These are phyloP conservation scores for Phytophthora crassamura DNA, from an alignment of 352 stramenopile species.

Conservation along the genomic window DNA sequence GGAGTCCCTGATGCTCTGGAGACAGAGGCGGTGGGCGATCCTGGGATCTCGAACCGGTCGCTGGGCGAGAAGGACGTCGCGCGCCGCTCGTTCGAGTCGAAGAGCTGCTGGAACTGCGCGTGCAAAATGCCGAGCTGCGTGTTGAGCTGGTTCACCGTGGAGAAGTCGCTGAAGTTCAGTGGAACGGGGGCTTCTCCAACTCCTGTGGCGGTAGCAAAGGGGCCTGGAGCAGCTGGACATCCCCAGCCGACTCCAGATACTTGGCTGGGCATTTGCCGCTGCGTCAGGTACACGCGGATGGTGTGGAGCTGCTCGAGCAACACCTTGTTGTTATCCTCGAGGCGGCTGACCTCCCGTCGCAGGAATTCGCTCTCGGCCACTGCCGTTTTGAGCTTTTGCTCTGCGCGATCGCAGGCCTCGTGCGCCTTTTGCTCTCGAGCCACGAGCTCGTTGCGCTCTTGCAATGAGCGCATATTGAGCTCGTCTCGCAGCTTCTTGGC, in stretches of 20 bases:
- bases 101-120: slow-evolving; percentile 67
- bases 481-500: slow-evolving; percentile 45
- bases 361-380: slow-evolving; percentile 57
- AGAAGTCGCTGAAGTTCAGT: slow-evolving; percentile 39
- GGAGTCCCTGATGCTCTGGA: slow-evolving; percentile 9
- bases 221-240: slow-evolving; percentile 3
- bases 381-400: slow-evolving; percentile 51
- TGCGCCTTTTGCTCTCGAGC: slow-evolving; percentile 31
- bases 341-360: slow-evolving; percentile 51
- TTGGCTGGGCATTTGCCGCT: slow-evolving; percentile 42
- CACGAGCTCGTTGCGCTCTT: slow-evolving; percentile 46
- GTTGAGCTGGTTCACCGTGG: slow-evolving; percentile 53
- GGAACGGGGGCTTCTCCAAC: slow-evolving; percentile 5
- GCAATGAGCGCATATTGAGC: slow-evolving; percentile 36
- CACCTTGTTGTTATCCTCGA: slow-evolving; percentile 71
- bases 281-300: slow-evolving; percentile 64
- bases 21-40: slow-evolving; percentile 21
- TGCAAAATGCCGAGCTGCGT: slow-evolving; percentile 59
- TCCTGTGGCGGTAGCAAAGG: neutral
- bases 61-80: slow-evolving; percentile 34
- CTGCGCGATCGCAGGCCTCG: slow-evolving; percentile 39
- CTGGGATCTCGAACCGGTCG: slow-evolving; percentile 50
- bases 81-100: slow-evolving; percentile 45
- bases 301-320: slow-evolving; percentile 65
- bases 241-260: slow-evolving; percentile 14